These are phyloP conservation scores for Fusarium decemcellulare DNA, from an alignment of 2,329 filamentous ascomycete genomes.

Conservation along the genomic window DNA sequence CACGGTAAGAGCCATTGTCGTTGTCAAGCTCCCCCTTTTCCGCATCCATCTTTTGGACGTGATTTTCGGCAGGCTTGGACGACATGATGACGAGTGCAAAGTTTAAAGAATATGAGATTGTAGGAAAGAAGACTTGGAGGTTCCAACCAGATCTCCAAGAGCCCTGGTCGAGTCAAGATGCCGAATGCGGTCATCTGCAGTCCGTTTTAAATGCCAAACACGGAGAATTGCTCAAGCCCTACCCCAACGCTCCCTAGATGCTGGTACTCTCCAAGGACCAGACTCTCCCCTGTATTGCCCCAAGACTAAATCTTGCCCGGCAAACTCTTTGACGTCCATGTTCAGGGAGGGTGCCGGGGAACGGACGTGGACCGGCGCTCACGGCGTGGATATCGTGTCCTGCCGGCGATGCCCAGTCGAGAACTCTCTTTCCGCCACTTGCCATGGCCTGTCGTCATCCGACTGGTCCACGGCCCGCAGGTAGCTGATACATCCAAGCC, in stretches of 20 bases:
- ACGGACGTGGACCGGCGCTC: too few species aligned
- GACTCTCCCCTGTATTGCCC: neutral
- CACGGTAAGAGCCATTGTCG: constrained; percentile 10
- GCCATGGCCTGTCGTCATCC: neutral
- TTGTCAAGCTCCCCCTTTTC: constrained; percentile 5
- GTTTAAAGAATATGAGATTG: neutral
- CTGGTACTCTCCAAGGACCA: neutral
- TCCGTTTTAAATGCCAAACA: constrained; percentile 6
- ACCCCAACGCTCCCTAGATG: neutral
- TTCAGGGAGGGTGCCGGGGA: too few species aligned
- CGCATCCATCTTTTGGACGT: neutral
- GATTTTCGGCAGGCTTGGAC: neutral
- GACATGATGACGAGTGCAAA: neutral
- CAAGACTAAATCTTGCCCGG: neutral
- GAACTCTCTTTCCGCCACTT: neutral
- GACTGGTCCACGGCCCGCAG: neutral
- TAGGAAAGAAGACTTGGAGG: neutral
- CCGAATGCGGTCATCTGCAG: too few species aligned
- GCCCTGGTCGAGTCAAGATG: too few species aligned
- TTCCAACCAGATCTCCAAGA: too few species aligned
- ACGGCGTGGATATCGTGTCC: neutral
- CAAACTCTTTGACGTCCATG: neutral
- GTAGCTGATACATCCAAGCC: neutral
- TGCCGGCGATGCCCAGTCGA: neutral
- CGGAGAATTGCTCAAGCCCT: constrained; percentile 3